A percentile compares a stretch with the other conserved stretches of the same genome.
phyloP scores from a whole-genome alignment of 2,329 filamentous ascomycete species.

The Exophiala lecanii-corni region DNA sequence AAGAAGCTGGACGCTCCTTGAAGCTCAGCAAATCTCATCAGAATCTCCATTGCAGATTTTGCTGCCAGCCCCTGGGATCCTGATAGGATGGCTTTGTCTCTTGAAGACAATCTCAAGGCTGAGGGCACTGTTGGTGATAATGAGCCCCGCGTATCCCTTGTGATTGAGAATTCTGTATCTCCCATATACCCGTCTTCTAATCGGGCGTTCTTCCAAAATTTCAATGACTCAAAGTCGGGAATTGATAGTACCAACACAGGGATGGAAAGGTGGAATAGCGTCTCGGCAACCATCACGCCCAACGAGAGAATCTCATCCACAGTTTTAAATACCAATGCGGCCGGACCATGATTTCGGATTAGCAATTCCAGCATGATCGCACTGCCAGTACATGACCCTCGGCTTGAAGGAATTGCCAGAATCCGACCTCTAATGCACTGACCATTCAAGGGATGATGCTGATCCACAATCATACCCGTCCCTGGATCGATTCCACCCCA shows the following conservation, averaged over 20 bases:
- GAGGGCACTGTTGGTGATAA: not conserved
- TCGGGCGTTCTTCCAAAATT: not conserved
- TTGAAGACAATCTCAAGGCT: slow-evolving; percentile 20
- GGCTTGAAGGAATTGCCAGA: slow-evolving; percentile 43
- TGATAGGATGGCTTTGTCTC: slow-evolving; percentile 29
- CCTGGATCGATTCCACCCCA: slow-evolving; percentile 42
- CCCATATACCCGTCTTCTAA: not conserved
- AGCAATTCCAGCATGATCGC: slow-evolving; percentile 44
- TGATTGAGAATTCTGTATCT: not conserved
- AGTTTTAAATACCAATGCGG: slow-evolving; percentile 40
- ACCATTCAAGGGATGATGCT: slow-evolving; percentile 40
- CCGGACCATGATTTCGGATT: slow-evolving; percentile 36
- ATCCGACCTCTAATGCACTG: slow-evolving; percentile 31
- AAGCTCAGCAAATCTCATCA: slow-evolving; percentile 36
- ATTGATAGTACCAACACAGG: slow-evolving; percentile 35
- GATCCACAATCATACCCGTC: slow-evolving; percentile 42
- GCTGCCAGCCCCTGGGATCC: slow-evolving; percentile 34
- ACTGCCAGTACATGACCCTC: slow-evolving; percentile 47
- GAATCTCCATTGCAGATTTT: slow-evolving; percentile 36
- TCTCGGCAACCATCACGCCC: slow-evolving; percentile 42
- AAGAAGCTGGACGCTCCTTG: slow-evolving; percentile 34
- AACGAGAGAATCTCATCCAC: slow-evolving; percentile 44
- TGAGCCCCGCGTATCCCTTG: not conserved
- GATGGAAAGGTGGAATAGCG: slow-evolving; percentile 38
- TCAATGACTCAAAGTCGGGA: slow-evolving; percentile 18